Conservation (phyloP, 176 grass and related monocot species). For the Bromus sterilis region DNA sequence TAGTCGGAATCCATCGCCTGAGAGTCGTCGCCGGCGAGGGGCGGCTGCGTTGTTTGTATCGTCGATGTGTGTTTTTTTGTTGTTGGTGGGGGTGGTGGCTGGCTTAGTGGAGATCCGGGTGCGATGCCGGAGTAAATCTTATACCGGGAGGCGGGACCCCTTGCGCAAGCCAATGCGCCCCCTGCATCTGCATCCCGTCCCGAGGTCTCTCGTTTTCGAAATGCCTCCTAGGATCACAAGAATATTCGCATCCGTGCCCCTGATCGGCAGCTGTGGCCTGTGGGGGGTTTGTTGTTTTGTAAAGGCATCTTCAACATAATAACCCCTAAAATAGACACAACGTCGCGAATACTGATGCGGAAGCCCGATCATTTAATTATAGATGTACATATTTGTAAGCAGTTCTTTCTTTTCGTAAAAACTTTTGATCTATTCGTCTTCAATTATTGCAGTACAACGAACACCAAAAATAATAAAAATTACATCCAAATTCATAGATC, state of each 20-base stretch:
- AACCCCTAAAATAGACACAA: too few relatives aligned
- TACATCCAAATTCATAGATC: too few relatives aligned
- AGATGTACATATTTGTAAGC: too few relatives aligned
- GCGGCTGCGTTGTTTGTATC: background rate
- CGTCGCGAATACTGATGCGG: too few relatives aligned
- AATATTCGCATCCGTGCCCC: background rate
- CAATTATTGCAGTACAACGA: too few relatives aligned
- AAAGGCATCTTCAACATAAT: too few relatives aligned
- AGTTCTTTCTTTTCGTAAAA: too few relatives aligned
- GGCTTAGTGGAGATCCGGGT: conserved; percentile 11
- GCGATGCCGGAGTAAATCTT: background rate
- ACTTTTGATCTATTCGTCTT: too few relatives aligned
- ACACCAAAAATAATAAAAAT: too few relatives aligned
- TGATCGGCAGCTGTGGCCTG: too few relatives aligned
- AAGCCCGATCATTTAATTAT: too few relatives aligned
- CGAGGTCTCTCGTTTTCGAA: conserved; percentile 4
- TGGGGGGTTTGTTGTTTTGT: too few relatives aligned
- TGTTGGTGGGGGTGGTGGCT: background rate
- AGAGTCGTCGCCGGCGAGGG: background rate
- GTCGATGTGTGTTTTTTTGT: conserved; percentile 8
- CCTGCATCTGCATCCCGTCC: background rate
- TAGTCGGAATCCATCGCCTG: conserved; percentile 84
- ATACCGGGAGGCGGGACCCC: conserved; percentile 15
- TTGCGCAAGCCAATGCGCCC: conserved; percentile 19
- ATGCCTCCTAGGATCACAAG: background rate